Evolutionary conservation across 495 filamentous ascomycete genomes (phyloP).

Genomic region (Baudoinia panamericana): DNA sequence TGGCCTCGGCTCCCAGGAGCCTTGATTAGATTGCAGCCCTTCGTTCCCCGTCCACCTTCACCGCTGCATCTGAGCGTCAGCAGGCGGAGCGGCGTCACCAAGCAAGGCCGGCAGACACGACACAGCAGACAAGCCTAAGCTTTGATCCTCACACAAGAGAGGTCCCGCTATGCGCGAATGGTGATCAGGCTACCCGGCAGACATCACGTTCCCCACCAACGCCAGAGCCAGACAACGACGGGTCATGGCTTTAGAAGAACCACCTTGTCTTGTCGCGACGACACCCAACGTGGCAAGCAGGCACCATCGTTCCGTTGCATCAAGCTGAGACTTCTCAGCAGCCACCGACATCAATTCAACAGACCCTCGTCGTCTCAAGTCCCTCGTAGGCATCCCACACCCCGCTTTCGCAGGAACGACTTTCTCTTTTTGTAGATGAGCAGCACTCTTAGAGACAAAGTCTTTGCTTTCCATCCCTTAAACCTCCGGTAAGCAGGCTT

Average conservation of each 20-base stretch:
- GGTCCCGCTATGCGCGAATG: constrained; percentile 47
- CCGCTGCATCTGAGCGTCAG: too few species aligned
- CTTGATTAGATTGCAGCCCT: not conserved
- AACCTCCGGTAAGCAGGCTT: not conserved
- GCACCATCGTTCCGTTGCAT: not conserved
- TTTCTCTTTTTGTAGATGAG: constrained; percentile 50
- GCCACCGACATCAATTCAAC: constrained; percentile 8
- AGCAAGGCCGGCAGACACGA: constrained; percentile 9
- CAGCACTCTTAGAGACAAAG: constrained; percentile 31
- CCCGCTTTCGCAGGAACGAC: constrained; percentile 30
- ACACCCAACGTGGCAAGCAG: too few species aligned
- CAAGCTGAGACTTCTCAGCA: not conserved
- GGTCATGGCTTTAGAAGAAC: constrained; percentile 7
- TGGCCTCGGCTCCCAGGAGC: not conserved
- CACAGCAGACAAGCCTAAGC: constrained; percentile 71
- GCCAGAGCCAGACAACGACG: not conserved
- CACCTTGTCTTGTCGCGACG: too few species aligned
- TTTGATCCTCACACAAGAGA: constrained; percentile 95
- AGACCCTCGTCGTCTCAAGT: not conserved
- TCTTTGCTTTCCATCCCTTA: constrained; percentile 30
- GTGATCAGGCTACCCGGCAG: constrained; percentile 6
- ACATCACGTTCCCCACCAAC: not conserved
- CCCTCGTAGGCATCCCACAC: constrained; percentile 19
- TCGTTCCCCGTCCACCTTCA: constrained; percentile 1
- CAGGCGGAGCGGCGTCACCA: too few species aligned